These are phyloP conservation scores for Pseudozyma hubeiensis DNA, from an alignment of 1,284 basidiomycete species.

Conservation along the genomic window DNA sequence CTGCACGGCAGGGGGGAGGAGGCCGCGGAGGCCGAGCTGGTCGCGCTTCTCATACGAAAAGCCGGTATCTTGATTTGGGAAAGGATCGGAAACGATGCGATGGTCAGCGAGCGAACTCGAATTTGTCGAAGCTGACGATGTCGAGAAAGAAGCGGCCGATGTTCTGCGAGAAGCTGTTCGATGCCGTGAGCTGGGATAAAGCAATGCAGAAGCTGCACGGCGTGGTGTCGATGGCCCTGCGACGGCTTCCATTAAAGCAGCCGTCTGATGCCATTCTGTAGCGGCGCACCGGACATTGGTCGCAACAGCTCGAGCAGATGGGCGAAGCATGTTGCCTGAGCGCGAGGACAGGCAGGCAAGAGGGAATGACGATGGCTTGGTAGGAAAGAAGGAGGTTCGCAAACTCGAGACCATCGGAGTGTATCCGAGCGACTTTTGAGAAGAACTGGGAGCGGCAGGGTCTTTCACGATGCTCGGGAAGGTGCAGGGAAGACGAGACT, in stretches of 20 bases:
- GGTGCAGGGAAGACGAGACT: neutral
- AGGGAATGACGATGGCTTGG: neutral
- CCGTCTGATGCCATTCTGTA: conserved; percentile 9
- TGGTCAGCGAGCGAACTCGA: conserved; percentile 39
- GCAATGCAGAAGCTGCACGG: conserved; percentile 1
- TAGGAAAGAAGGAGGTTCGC: conserved; percentile 1
- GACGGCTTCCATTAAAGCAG: conserved; percentile 1
- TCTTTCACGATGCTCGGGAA: neutral
- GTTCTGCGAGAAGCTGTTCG: conserved; percentile 10
- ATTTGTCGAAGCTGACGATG: conserved; percentile 7
- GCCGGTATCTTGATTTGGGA: conserved; percentile 71
- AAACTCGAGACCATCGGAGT: no score
- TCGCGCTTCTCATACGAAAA: conserved; percentile 78
- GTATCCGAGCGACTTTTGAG: neutral
- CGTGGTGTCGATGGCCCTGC: conserved; percentile 12
- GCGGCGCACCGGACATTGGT: conserved; percentile 18
- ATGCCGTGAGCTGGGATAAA: neutral
- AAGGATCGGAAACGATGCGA: conserved; percentile 41
- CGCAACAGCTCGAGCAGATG: conserved; percentile 12
- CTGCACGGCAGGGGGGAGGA: conserved; percentile 75
- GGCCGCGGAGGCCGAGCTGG: conserved; percentile 78
- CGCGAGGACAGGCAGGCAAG: neutral
- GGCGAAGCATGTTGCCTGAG: conserved; percentile 21
- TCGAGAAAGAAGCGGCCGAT: conserved; percentile 21
- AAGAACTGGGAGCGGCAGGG: neutral